Conservation (phyloP, 768 basidiomycete genomes). For the Phanerochaete sordida region DNA sequence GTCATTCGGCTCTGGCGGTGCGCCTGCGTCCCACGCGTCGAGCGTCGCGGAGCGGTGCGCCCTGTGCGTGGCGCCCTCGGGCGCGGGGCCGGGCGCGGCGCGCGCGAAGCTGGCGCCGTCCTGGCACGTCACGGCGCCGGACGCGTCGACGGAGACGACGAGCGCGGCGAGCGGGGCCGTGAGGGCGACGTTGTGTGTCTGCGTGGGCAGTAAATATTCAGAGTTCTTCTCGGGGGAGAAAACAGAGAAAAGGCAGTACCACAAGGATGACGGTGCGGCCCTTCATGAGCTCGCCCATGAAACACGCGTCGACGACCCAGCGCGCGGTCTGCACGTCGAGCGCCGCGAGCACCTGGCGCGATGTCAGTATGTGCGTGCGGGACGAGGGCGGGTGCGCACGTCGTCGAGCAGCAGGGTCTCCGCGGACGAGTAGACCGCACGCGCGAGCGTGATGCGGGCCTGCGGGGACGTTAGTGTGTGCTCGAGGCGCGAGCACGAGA, state of each 20-base stretch:
- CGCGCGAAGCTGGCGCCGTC: neutral
- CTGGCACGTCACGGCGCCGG: slow-evolving; percentile 11
- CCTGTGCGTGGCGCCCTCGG: neutral
- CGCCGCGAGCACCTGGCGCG: slow-evolving; percentile 7
- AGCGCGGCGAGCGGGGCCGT: slow-evolving; percentile 16
- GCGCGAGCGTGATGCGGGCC: slow-evolving; percentile 54
- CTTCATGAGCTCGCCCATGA: slow-evolving; percentile 39
- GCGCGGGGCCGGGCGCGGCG: neutral
- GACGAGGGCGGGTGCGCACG: slow-evolving; percentile 27
- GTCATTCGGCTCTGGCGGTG: neutral
- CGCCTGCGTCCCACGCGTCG: slow-evolving; percentile 16
- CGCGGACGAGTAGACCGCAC: slow-evolving; percentile 58
- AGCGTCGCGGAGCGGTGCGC: slow-evolving; percentile 14
- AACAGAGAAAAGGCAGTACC: slow-evolving; percentile 24
- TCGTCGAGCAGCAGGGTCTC: slow-evolving; percentile 70
- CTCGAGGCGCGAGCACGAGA: slow-evolving; percentile 7
- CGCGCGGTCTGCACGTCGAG: slow-evolving; percentile 46
- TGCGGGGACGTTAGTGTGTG: slow-evolving; percentile 22
- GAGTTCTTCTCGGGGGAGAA: neutral
- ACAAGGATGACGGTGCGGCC: slow-evolving; percentile 47
- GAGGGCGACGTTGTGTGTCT: slow-evolving; percentile 22
- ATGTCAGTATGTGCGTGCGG: neutral
- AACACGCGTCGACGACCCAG: slow-evolving; percentile 44
- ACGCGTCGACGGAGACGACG: slow-evolving; percentile 12
- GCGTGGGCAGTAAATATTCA: neutral